phyloP scores from a whole-genome alignment of 2,329 filamentous ascomycete species.

The Fusarium avenaceum region DNA sequence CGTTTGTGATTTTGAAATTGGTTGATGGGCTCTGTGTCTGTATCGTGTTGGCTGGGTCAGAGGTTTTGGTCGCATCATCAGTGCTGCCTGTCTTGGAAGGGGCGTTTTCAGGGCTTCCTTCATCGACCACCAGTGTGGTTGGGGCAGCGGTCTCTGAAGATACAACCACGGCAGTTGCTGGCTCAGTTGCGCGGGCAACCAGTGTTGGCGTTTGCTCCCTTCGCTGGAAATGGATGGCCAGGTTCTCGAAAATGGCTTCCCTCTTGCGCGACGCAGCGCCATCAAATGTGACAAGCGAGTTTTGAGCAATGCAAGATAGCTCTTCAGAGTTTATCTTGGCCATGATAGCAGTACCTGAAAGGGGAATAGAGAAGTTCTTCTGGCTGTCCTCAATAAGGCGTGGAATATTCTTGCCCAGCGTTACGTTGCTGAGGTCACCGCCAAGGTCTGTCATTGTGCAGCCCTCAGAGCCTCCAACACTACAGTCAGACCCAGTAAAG shows the following conservation, averaged over 20 bases:
- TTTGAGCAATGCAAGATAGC: constrained; percentile 86
- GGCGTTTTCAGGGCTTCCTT: constrained; percentile 34
- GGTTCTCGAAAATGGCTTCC: constrained; percentile 47
- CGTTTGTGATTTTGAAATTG: constrained; percentile 65
- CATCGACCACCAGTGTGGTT: constrained; percentile 42
- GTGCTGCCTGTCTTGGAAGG: constrained; percentile 26
- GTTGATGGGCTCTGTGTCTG: constrained; percentile 29
- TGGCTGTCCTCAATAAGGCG: constrained; percentile 76
- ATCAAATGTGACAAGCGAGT: constrained; percentile 88
- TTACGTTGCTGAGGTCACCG: constrained; percentile 72
- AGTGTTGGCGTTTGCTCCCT: constrained; percentile 20
- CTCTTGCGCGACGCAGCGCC: constrained; percentile 61
- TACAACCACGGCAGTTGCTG: constrained; percentile 36
- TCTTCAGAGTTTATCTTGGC: constrained; percentile 81
- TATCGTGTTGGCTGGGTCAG: constrained; percentile 21
- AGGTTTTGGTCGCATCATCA: constrained; percentile 25
- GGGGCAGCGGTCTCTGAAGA: constrained; percentile 37
- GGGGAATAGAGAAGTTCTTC: constrained; percentile 79
- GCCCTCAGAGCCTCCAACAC: constrained; percentile 60
- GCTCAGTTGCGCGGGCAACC: constrained; percentile 24
- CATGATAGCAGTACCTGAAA: constrained; percentile 78
- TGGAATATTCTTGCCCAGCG: constrained; percentile 83
- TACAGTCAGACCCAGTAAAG: constrained; percentile 75
- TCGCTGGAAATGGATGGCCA: constrained; percentile 40
- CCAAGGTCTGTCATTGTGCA: constrained; percentile 66